These are phyloP conservation scores for Gigaspora rosea DNA, from an alignment of 192 early-diverging fungal genomes.

Conservation along the genomic window DNA sequence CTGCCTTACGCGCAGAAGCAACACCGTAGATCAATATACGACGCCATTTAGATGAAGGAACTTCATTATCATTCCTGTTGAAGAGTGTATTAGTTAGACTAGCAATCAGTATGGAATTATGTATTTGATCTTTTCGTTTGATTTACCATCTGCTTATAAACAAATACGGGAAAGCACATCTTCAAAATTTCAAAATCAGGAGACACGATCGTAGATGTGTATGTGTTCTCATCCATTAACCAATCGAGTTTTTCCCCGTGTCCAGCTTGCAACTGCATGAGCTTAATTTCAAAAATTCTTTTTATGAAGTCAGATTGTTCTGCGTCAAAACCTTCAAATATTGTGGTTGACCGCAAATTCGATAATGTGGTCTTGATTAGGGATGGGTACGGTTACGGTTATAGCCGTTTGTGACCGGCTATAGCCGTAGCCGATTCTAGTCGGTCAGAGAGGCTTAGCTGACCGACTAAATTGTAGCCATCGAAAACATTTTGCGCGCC, in stretches of 20 bases:
- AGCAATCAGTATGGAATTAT: background rate
- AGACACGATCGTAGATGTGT: conserved; percentile 1
- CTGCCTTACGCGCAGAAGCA: conserved; percentile 9
- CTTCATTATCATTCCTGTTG: background rate
- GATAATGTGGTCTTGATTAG: background rate
- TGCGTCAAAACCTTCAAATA: background rate
- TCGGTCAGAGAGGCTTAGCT: no score
- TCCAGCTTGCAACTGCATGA: background rate
- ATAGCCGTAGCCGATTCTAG: no score
- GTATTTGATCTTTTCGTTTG: background rate
- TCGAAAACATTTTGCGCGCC: no score
- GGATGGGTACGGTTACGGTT: no score
- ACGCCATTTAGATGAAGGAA: conserved; percentile 9
- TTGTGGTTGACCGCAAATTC: background rate
- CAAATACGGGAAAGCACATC: background rate
- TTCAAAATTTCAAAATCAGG: conserved; percentile 8
- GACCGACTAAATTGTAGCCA: no score
- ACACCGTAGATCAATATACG: background rate
- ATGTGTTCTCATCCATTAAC: conserved; percentile 15
- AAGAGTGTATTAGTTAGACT: conserved; percentile 4
- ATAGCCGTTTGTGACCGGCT: no score
- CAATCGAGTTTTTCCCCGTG: conserved; percentile 3
- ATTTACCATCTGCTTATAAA: conserved; percentile 4
- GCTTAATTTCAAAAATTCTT: background rate
- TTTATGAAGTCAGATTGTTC: conserved; percentile 4